Conservation (phyloP, 305 asterid species). For the Salvia sclarea region DNA sequence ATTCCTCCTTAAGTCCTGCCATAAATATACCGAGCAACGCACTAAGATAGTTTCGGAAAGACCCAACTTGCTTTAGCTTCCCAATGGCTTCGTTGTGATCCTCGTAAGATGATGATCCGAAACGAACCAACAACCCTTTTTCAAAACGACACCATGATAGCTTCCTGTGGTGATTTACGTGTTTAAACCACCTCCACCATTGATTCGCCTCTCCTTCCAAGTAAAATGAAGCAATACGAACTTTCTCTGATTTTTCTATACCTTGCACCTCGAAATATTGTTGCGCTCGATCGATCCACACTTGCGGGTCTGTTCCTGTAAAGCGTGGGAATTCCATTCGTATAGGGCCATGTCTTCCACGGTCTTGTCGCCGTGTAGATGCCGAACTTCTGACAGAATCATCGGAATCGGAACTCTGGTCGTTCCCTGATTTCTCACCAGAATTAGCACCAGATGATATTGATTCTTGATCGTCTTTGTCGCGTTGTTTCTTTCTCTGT, state of each 20-base stretch:
- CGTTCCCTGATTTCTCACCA: too few species aligned
- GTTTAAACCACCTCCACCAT: background rate
- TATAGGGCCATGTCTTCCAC: background rate
- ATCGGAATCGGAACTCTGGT: background rate
- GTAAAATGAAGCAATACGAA: background rate
- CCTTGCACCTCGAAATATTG: background rate
- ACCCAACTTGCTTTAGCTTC: background rate
- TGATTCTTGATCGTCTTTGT: background rate
- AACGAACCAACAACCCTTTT: background rate
- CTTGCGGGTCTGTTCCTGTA: background rate
- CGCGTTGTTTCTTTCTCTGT: background rate
- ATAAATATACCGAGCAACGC: background rate
- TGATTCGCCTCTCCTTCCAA: background rate
- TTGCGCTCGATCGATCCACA: background rate
- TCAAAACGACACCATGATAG: background rate
- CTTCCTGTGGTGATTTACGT: background rate
- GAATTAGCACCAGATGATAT: background rate
- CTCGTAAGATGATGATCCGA: background rate
- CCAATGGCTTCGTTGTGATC: background rate
- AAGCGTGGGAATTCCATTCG: background rate
- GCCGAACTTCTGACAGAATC: background rate
- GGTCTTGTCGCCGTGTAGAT: background rate
- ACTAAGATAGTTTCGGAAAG: background rate
- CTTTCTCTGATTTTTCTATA: background rate
- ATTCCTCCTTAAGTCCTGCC: background rate